A percentile compares a stretch with the other conserved stretches of the same genome.
phyloP scores from a whole-genome alignment of 2,329 filamentous ascomycete genomes.

The Cyanodermella asteris region DNA sequence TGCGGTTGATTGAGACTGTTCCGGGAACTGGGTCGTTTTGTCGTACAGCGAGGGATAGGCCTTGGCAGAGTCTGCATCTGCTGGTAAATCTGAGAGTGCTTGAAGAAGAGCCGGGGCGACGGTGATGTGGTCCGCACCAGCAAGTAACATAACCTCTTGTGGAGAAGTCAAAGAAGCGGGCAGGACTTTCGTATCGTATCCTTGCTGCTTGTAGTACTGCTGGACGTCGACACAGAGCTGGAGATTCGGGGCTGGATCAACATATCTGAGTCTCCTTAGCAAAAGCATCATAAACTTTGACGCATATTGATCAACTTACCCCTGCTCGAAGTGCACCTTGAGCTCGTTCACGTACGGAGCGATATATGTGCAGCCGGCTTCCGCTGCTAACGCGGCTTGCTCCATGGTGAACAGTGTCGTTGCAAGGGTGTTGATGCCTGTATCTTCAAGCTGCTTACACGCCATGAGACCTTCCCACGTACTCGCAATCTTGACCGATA shows the following conservation, averaged over 20 bases:
- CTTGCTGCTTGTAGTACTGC: constrained; percentile 25
- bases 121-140: constrained; percentile 37
- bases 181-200: constrained; percentile 27
- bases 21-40: constrained; percentile 5
- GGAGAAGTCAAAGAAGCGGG: constrained; percentile 35
- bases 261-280: constrained; percentile 17
- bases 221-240: constrained; percentile 30
- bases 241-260: constrained; percentile 28
- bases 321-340: constrained; percentile 35
- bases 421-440: constrained; percentile 33
- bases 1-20: too few relatives aligned
- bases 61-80: constrained; percentile 14
- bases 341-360: constrained; percentile 44
- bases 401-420: constrained; percentile 42
- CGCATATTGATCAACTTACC: constrained; percentile 13
- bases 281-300: neutral
- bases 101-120: constrained; percentile 31
- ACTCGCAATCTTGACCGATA: constrained; percentile 41
- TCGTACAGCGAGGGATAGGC: constrained; percentile 13
- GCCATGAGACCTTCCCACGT: constrained; percentile 43
- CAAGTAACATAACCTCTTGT: constrained; percentile 35
- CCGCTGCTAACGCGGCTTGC: constrained; percentile 35
- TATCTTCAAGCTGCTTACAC: constrained; percentile 29
- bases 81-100: constrained; percentile 20
- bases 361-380: constrained; percentile 37